These are phyloP conservation scores for Penicillium vulpinum DNA, from an alignment of 2,329 filamentous ascomycete species.

Conservation along the genomic window DNA sequence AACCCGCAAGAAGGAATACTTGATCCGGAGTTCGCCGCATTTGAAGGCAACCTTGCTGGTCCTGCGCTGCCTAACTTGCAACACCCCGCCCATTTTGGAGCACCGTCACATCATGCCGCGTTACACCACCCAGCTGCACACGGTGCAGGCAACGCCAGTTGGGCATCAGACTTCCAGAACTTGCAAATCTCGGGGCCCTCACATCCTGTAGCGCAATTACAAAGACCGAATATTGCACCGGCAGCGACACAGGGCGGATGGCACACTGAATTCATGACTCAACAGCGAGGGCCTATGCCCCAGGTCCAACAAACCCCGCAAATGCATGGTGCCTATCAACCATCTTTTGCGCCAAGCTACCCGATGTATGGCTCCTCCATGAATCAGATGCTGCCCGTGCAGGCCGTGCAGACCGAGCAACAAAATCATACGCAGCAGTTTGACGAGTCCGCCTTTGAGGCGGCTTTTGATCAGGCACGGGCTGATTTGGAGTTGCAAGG, in stretches of 20 bases:
- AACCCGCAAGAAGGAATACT: constrained; percentile 56
- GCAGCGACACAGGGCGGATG: constrained; percentile 47
- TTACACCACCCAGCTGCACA: constrained; percentile 14
- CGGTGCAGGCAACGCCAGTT: constrained; percentile 29
- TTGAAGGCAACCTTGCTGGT: constrained; percentile 51
- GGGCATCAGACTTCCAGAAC: constrained; percentile 51
- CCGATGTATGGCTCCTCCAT: constrained; percentile 25
- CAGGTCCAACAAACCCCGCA: constrained; percentile 17
- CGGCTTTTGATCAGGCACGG: constrained; percentile 45
- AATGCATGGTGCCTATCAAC: constrained; percentile 28
- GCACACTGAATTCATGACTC: constrained; percentile 62
- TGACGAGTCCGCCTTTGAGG: constrained; percentile 49
- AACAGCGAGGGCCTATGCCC: constrained; percentile 30
- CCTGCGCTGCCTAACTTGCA: constrained; percentile 40
- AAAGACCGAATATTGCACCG: constrained; percentile 44
- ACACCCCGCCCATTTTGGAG: constrained; percentile 33
- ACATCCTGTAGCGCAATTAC: constrained; percentile 50
- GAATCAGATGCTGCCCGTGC: constrained; percentile 26
- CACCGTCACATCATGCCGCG: constrained; percentile 27
- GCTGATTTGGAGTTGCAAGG: constrained; percentile 38
- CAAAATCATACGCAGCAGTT: constrained; percentile 34
- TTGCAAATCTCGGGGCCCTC: constrained; percentile 42
- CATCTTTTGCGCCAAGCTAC: constrained; percentile 30
- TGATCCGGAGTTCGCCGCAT: constrained; percentile 69
- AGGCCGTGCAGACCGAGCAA: constrained; percentile 25